Evolutionary conservation across 495 filamentous ascomycete species (phyloP).

Genomic region (Venustampulla echinocandica): DNA sequence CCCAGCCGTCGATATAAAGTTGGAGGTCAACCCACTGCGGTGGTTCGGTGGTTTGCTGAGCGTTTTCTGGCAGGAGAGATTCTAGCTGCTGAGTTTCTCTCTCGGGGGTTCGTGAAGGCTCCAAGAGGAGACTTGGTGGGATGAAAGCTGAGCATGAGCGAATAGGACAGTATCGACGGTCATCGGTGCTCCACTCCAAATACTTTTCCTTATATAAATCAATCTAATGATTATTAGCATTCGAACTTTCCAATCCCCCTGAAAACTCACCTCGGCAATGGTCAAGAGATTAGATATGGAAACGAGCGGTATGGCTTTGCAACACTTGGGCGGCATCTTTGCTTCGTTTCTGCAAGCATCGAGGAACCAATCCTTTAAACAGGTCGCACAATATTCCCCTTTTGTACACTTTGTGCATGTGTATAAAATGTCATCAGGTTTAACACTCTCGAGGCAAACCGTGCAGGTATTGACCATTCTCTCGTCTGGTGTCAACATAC

Average conservation of each 20-base stretch:
- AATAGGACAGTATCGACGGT: constrained; percentile 26
- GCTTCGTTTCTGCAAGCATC: constrained; percentile 21
- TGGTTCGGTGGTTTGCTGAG: too few species aligned
- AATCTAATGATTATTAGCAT: constrained; percentile 7
- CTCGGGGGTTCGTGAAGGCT: too few species aligned
- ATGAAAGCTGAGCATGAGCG: constrained; percentile 27
- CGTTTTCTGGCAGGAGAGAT: too few species aligned
- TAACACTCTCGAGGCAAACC: not conserved
- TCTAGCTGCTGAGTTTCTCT: not conserved
- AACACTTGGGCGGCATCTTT: constrained; percentile 25
- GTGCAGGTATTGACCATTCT: too few species aligned
- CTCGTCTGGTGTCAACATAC: too few species aligned
- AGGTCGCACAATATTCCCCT: constrained; percentile 14
- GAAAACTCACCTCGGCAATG: constrained; percentile 7
- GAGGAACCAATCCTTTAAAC: constrained; percentile 22
- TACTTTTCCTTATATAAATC: constrained; percentile 23
- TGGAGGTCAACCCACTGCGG: not conserved
- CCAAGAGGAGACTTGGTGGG: constrained; percentile 13
- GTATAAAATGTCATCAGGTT: constrained; percentile 2
- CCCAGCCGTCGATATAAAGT: not conserved
- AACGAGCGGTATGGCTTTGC: constrained; percentile 16
- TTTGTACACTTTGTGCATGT: constrained; percentile 11
- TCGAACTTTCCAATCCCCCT: not conserved
- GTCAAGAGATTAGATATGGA: constrained; percentile 13
- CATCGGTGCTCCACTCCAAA: constrained; percentile 24